Conservation (phyloP, 108 stramenopile genomes). For the Thalassiosira profunda region DNA sequence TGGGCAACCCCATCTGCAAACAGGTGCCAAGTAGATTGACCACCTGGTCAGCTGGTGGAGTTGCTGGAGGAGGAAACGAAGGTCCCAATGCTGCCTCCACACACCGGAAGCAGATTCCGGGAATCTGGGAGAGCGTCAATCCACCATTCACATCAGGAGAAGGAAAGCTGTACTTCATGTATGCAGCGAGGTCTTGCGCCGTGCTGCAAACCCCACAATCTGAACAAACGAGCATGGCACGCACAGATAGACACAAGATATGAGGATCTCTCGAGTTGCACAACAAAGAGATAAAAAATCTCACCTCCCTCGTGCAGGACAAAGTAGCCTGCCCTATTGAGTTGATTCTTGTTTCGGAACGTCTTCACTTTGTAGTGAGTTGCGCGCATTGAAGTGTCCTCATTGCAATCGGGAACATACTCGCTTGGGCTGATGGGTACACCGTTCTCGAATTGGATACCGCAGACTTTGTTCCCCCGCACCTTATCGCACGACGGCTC, state of each 20-base stretch:
- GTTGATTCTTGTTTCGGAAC: background rate
- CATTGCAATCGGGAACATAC: background rate
- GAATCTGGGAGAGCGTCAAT: too few species aligned
- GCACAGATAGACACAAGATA: background rate
- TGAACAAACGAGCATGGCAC: background rate
- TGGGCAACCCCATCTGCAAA: too few species aligned
- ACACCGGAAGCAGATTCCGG: too few species aligned
- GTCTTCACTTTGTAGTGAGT: slow-evolving; percentile 8
- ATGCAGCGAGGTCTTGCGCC: slow-evolving; percentile 20
- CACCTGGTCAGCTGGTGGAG: too few species aligned
- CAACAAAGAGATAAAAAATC: background rate
- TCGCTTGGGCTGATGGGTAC: background rate
- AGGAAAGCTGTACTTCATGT: slow-evolving; percentile 24
- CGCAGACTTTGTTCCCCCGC: slow-evolving; percentile 11
- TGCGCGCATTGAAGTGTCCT: background rate
- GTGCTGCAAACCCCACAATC: slow-evolving; percentile 30
- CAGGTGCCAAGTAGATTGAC: too few species aligned
- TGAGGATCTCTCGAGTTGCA: background rate
- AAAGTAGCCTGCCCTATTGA: slow-evolving; percentile 7
- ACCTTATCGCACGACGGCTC: background rate
- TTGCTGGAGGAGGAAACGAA: too few species aligned
- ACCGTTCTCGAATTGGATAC: slow-evolving; percentile 14
- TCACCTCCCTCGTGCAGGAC: slow-evolving; percentile 22
- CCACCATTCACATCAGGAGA: too few species aligned
- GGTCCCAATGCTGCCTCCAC: too few species aligned